phyloP scores from a whole-genome alignment of 2,329 filamentous ascomycete genomes.

The Sodiomyces alkalinus region DNA sequence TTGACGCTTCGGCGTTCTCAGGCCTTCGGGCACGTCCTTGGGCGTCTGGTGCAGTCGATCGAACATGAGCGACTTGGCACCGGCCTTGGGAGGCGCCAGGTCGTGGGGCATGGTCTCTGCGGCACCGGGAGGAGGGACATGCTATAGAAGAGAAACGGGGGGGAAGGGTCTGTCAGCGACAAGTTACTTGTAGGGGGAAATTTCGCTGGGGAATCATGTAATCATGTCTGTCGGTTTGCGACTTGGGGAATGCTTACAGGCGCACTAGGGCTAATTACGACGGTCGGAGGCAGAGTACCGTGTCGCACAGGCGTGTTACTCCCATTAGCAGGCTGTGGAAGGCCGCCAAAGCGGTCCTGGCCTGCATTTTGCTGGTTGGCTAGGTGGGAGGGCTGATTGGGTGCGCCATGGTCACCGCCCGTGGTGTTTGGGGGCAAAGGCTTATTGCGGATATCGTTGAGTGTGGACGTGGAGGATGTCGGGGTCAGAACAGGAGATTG shows the following conservation, averaged over 20 bases:
- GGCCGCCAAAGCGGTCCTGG: constrained; percentile 26
- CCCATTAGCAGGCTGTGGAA: constrained; percentile 24
- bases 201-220: neutral
- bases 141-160: constrained; percentile 45
- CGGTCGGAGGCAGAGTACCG: constrained; percentile 61
- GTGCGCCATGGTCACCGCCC: constrained; percentile 24
- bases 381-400: constrained; percentile 23
- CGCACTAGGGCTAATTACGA: constrained; percentile 88
- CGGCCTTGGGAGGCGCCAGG: constrained; percentile 82
- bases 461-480: constrained; percentile 74
- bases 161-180: no score
- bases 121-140: constrained; percentile 80
- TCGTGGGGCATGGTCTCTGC: constrained; percentile 98
- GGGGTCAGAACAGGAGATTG: constrained; percentile 59
- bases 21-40: constrained; percentile 89
- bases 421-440: constrained; percentile 46
- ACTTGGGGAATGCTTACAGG: constrained; percentile 46
- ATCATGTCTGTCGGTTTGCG: neutral
- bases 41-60: constrained; percentile 85
- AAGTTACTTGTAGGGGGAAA: no score
- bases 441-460: constrained; percentile 78
- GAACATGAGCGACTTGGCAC: constrained; percentile 77
- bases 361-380: constrained; percentile 17
- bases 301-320: constrained; percentile 47
- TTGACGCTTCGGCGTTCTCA: constrained; percentile 89